Base-by-base conservation (phyloP, 2,329 filamentous ascomycete species). In the Rhexocercosporidium sp. region DNA sequence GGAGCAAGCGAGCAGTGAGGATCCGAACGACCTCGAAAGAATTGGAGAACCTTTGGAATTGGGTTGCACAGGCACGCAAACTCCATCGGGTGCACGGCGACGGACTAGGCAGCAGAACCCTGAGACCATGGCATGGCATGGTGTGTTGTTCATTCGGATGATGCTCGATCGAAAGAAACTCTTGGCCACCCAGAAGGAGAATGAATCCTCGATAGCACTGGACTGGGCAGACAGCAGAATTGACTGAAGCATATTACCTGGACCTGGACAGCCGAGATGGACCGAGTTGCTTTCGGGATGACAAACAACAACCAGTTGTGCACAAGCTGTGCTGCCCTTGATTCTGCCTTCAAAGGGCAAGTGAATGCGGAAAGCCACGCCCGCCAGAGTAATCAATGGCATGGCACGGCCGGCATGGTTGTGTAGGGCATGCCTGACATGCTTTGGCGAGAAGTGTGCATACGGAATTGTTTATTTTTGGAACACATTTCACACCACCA, bases 401-500 rank as follows among this genome's bases (percentile, higher is more conserved):
- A 44, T 39, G 31, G 56, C 34, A 34, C 53, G 34, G 12, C 34
- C 53, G 34, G 12, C 49, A 53, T 25, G 49, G 31, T 22, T 18
- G 18, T 34, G 12, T 27, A 25, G 22, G 51, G 51, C 29, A 41
- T n/a, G n/a, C 47, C 47, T 11, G 11, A 37, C 54, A 59, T 59
- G 56, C 34, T 59, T 59, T 41, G 53, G 56, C 56, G 37, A 44
- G 56, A 59, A 56, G 53, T 27, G 37, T 46, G 34, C 31, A 37
- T 37, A 29, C 34, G 8, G 34, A 37, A 37, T 37, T 57, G n/a
- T 22, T 44, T 59, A 64, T 64, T 64, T 64, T 64, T 59, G 62
- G 54, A 64, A 44, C 57, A 47, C 22, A 44, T 59, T n/a, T 29
- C 54, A 59, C 54, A 59, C 54, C 53, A 59, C 47, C 44, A 62